Base-by-base conservation (phyloP, 1,139 yeast genomes). In the Candida albicans region DNA sequence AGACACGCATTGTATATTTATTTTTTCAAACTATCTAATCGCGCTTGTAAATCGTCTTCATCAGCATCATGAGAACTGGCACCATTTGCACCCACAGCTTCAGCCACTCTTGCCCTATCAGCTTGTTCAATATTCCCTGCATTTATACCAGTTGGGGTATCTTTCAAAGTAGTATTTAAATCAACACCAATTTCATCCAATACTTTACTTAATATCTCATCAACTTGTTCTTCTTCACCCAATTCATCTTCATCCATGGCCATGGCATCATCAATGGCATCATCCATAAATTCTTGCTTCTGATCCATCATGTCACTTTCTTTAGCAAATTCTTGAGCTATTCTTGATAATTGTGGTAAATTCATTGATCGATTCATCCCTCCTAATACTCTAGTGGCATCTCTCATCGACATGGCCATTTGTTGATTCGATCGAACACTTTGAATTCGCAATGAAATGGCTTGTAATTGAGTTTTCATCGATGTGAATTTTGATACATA, bases 261-360 rank as follows among this genome's bases (percentile, higher is more conserved):
- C 90, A 91, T 88, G 25, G 93, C 85, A 61, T 91, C 97, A 61
- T 93, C 99, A 55, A 95, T 85, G 11, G 96, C 96, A 60, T 93
- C 99, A 62, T 93, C 99, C 88, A 93, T 95, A 79, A 93, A 89
- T 60, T 95, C 99, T 63, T 93, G 98, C 57, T 96, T 85, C 67
- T 93, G 99, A 64, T 93, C 98, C 98, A 93, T 93, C 60, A 95
- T 71, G 61, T 93, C 99, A 64, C 87, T 89, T 61, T 93, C 96
- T 58, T 81, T 82, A 56, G 95, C 96, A 65, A 93, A 93, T 58
- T 95, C 98, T 84, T 89, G 93, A 2, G 97, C 91, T 33, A 95
- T 93, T 51, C 86, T 77, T 46, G 89, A 86, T 51, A 93, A 70
- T 53, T 89, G 96, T 1, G 96, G 97, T 52, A 93, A 67, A 58